Evolutionary conservation across 2,329 filamentous ascomycete genomes (phyloP).

Genomic region (Aureobasidium sp.): DNA sequence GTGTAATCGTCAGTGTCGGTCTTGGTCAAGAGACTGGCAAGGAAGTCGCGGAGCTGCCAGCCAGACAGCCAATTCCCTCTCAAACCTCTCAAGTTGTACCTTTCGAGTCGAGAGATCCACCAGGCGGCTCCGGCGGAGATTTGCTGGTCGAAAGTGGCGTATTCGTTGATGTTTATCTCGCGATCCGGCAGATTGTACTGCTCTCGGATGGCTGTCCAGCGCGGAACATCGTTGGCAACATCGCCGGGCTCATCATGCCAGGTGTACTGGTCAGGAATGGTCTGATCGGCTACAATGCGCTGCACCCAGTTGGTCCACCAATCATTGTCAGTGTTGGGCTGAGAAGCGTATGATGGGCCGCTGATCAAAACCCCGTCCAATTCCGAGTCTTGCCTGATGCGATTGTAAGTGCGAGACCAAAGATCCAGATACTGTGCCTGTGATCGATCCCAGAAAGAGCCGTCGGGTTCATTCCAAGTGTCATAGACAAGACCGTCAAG

Average conservation of each 20-base stretch:
- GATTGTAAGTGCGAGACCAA: not conserved
- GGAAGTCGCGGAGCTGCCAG: constrained; percentile 35
- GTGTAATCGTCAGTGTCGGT: constrained; percentile 17
- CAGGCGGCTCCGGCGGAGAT: constrained; percentile 33
- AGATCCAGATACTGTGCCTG: not conserved
- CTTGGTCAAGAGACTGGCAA: constrained; percentile 35
- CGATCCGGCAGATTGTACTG: not conserved
- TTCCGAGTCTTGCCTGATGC: not conserved
- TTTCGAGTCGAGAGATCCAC: constrained; percentile 40
- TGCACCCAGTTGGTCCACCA: constrained; percentile 35
- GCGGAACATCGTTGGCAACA: not conserved
- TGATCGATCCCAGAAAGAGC: not conserved
- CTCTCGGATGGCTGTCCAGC: not conserved
- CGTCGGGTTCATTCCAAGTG: constrained; percentile 46
- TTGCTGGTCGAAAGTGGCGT: constrained; percentile 34
- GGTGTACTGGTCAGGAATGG: constrained; percentile 35
- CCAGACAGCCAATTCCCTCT: constrained; percentile 39
- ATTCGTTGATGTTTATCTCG: constrained; percentile 43
- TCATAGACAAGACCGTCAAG: constrained; percentile 35
- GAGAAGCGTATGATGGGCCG: constrained; percentile 27
- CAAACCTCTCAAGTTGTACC: constrained; percentile 33
- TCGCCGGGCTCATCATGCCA: constrained; percentile 32
- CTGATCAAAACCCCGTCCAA: not conserved
- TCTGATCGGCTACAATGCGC: constrained; percentile 28
- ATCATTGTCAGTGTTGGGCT: constrained; percentile 25